Percentiles rank a stretch among this genome's conserved stretches.
These are phyloP conservation scores for Myxozyma vanderwaltii DNA, from an alignment of 805 yeast species.

Conservation along the genomic window DNA sequence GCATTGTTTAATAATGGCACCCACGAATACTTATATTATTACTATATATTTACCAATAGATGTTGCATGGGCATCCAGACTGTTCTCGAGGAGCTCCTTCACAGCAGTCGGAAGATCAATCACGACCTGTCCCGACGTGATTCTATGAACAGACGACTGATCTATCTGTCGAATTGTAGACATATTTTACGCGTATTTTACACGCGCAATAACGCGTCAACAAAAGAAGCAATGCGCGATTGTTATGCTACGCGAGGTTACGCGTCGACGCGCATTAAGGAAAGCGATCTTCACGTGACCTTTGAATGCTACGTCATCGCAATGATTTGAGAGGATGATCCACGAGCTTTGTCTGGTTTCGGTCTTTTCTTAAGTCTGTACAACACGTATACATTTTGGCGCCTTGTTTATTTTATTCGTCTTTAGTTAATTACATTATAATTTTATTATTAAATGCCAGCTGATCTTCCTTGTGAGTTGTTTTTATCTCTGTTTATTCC, in stretches of 20 bases:
- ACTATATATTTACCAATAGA: constrained; percentile 46
- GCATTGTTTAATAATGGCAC: too few species aligned
- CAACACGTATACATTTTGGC: too few species aligned
- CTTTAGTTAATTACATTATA: background rate
- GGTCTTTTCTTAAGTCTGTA: too few species aligned
- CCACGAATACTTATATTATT: background rate
- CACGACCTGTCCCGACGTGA: constrained; percentile 94
- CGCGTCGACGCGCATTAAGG: too few species aligned
- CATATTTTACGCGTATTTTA: background rate
- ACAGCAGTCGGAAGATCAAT: constrained; percentile 73
- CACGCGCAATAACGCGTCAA: background rate
- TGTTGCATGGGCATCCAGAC: constrained; percentile 75
- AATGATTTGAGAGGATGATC: background rate
- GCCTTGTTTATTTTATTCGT: too few species aligned
- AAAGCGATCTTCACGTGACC: too few species aligned
- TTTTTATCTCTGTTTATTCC: background rate
- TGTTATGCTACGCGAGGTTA: too few species aligned
- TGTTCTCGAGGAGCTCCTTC: constrained; percentile 85
- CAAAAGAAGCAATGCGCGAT: background rate
- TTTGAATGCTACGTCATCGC: constrained; percentile 15
- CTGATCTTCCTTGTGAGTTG: constrained; percentile 7
- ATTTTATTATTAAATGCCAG: background rate
- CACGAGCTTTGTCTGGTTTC: too few species aligned
- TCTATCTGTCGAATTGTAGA: constrained; percentile 48
- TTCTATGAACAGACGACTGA: constrained; percentile 61